Base-by-base conservation (phyloP, 306 rosid genomes). In the Vigna nakashimae region DNA sequence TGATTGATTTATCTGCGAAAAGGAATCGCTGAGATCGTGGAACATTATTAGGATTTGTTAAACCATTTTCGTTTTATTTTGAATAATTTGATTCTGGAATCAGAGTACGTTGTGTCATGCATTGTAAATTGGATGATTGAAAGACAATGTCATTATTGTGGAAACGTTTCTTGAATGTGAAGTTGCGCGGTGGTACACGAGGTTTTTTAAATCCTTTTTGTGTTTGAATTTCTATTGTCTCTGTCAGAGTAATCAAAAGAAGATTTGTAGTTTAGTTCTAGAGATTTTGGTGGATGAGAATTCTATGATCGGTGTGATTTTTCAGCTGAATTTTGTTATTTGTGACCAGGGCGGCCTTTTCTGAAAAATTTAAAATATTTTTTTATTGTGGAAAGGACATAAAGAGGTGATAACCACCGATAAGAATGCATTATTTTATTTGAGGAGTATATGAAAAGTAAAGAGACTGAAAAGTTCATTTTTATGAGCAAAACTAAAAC, bases 251-350 rank as follows among this genome's bases (percentile, higher is more conserved):
- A 12, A 5, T 26, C 17, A 12, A 24, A 26, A 26, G 17, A 56
- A 10, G 34, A 13, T 22, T 56, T 56, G 28, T 65, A 17, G 34
- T 42, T 15, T 20, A 22, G 53, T 36, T 51, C 15, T 34, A 40
- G 38, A 64, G 53, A 4, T 22, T 51, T 76, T 45, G 26, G 26
- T 15, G 63, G 63, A 60, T 20, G 57, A 48, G 63, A 49, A 75
- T 7, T 75, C 11, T 43, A 28, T 46, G 40, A 64, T 75, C 2
- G 50, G 12, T 55, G 60, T 18, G 60, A 9, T 9, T 55, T 20
- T 48, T 75, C 6, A 73, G 62, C 52, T 65, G n/a, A 5, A 4
- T 30, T 65, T 64, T 65, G 51, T 13, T 36, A 11, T 57, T 26
- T 26, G 38, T 24, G n/a, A 17, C 65, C 38, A 22, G 15, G 12